Percentiles rank a stretch among this genome's conserved stretches.
Evolutionary conservation across 768 basidiomycete genomes (phyloP).

Genomic region (Coprinopsis cinerea): DNA sequence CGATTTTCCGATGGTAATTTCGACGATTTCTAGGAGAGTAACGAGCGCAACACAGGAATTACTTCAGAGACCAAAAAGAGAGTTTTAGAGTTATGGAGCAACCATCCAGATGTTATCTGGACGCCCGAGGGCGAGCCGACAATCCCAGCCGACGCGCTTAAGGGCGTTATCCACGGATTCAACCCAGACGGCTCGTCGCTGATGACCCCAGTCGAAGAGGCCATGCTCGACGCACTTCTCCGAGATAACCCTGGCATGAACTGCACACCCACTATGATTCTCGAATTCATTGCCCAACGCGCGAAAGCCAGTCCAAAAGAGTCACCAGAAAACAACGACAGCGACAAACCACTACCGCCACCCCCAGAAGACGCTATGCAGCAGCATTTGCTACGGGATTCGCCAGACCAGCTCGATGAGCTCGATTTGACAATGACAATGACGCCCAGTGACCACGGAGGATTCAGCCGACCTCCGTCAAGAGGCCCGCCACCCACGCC

Average conservation of each 20-base stretch:
- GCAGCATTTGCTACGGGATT: background rate
- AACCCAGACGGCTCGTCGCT: conserved; percentile 46
- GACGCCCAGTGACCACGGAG: conserved; percentile 50
- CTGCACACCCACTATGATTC: conserved; percentile 61
- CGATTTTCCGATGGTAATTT: too few species aligned
- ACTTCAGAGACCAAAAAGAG: too few species aligned
- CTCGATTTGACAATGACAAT: conserved; percentile 13
- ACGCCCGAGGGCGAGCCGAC: conserved; percentile 50
- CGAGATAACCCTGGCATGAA: conserved; percentile 55
- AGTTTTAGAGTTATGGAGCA: too few species aligned
- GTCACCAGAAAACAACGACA: conserved; percentile 29
- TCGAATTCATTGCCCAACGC: conserved; percentile 59
- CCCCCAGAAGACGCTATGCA: conserved; percentile 31
- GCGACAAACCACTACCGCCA: conserved; percentile 29
- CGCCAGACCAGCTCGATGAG: conserved; percentile 10
- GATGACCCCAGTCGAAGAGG: conserved; percentile 58
- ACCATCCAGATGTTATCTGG: too few species aligned
- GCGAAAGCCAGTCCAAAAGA: conserved; percentile 38
- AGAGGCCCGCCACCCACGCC: conserved; percentile 52
- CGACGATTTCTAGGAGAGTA: too few species aligned
- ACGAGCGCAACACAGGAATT: too few species aligned
- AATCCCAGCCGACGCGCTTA: conserved; percentile 66
- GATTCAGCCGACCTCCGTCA: conserved; percentile 51
- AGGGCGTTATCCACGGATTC: conserved; percentile 59
- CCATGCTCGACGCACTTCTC: conserved; percentile 52